These are phyloP conservation scores for Psilocybe azurescens DNA, from an alignment of 768 basidiomycete genomes.

Conservation along the genomic window DNA sequence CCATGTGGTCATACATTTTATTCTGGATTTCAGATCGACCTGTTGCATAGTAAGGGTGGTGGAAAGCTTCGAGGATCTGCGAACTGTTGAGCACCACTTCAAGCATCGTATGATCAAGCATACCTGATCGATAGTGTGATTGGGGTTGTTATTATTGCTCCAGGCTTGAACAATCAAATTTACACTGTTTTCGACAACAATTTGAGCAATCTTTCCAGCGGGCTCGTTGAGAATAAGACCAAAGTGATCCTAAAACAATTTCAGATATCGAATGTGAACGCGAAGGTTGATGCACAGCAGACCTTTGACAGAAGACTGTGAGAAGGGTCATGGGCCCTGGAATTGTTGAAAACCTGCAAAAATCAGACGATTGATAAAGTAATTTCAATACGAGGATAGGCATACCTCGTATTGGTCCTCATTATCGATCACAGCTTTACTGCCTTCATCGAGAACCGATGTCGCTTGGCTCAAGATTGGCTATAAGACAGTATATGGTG, in stretches of 20 bases:
- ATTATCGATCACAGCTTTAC: conserved; percentile 71
- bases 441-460: conserved; percentile 60
- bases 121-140: conserved; percentile 51
- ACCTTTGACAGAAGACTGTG: conserved; percentile 78
- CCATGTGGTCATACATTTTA: conserved; percentile 62
- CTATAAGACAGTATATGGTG: conserved; percentile 53
- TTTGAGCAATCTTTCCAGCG: conserved; percentile 72
- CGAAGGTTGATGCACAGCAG: neutral
- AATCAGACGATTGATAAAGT: neutral
- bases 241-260: conserved; percentile 63
- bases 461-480: conserved; percentile 67
- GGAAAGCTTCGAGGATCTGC: conserved; percentile 67
- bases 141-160: conserved; percentile 49
- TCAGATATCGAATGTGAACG: neutral
- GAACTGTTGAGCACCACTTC: neutral
- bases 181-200: conserved; percentile 68
- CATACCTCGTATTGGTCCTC: conserved; percentile 69
- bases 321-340: conserved; percentile 72
- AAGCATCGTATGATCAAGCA: conserved; percentile 8
- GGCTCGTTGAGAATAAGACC: conserved; percentile 75
- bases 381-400: neutral
- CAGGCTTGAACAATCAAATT: conserved; percentile 65
- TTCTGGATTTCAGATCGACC: conserved; percentile 59
- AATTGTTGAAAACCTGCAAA: conserved; percentile 67
- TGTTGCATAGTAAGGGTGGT: conserved; percentile 70